Percentiles rank a stretch among this genome's conserved stretches.
Conservation (phyloP, 805 yeast genomes). For the Zygotorulaspora sp. region DNA sequence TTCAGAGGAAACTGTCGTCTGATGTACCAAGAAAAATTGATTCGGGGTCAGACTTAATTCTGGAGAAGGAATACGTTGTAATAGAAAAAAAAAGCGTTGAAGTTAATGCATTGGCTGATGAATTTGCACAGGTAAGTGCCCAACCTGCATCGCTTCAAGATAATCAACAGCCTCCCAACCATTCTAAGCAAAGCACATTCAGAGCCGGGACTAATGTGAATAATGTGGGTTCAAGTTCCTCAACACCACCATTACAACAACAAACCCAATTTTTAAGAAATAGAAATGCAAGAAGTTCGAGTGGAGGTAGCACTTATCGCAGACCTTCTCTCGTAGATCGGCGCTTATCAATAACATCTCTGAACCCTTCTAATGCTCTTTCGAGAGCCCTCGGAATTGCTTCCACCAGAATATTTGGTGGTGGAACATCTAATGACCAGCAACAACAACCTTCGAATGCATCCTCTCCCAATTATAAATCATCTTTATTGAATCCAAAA, state of each 20-base stretch:
- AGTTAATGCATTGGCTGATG: conserved; percentile 93
- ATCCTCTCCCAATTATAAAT: conserved; percentile 24
- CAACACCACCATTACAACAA: conserved; percentile 19
- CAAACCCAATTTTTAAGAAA: conserved; percentile 9
- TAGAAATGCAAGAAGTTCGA: conserved; percentile 29
- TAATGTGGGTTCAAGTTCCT: conserved; percentile 1
- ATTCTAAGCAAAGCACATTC: conserved; percentile 5
- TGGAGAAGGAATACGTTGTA: conserved; percentile 87
- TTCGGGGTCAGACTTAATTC: conserved; percentile 43
- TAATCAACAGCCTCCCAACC: conserved; percentile 12
- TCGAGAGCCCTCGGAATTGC: conserved; percentile 85
- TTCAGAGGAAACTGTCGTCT: conserved; percentile 7
- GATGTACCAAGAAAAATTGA: conserved; percentile 11
- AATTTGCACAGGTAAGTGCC: conserved; percentile 47
- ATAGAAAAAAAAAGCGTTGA: conserved; percentile 94
- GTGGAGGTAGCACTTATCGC: conserved; percentile 48
- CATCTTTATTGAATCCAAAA: conserved; percentile 27
- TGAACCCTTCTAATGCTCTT: conserved; percentile 81
- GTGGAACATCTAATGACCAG: conserved; percentile 14
- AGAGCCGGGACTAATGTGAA: conserved; percentile 27
- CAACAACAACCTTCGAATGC: conserved; percentile 23
- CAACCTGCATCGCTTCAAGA: conserved; percentile 11
- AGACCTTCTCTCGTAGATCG: conserved; percentile 61
- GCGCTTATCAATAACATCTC: conserved; percentile 57
- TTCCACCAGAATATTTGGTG: conserved; percentile 79